Base-by-base conservation (phyloP, 2,329 filamentous ascomycete genomes). In the Phialemoniopsis sp. region DNA sequence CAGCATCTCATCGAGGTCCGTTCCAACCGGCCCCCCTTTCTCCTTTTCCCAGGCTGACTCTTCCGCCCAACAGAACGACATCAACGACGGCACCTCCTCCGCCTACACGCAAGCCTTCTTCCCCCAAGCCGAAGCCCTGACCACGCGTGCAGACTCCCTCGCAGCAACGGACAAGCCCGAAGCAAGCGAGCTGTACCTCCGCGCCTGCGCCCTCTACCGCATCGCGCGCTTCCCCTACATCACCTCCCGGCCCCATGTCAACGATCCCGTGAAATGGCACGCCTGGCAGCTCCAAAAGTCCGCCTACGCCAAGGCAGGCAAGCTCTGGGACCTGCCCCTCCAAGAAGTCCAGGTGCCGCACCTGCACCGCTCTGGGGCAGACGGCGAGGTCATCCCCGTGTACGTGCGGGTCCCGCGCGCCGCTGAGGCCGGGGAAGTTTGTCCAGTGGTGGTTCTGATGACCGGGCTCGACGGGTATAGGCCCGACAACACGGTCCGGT, bases 181-280 rank as follows among this genome's bases (percentile, higher is more conserved):
- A 32, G 82, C 84, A 1, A 76, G 73, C 4, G 73, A 74, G 29
- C 67, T 84, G 14, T 87, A 82, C 58, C 69, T 87, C n/a, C 78
- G 85, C 16, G 82, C 82, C 5, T 84, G 83, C 16, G 79, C 82
- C 18, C 70, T 89, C n/a, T 82, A 86, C 58, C 75, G 85, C 38
- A 88, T 89, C 48, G 73, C 82, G 0, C 73, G 85, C 13, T 89
- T 89, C 53, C 85, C 85, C 4, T 73, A 75, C 48, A 64, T 75
- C 46, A 59, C 63, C 4, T 47, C 54, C 4, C 64, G 58, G 36
- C 67, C 70, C 1, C 37, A 43, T 3, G 44, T 65, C 31, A 67
- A 51, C 47, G 63, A 65, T 32, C 55, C 58, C 2, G 55, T 60
- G 35, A 82, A 89, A 59, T 73, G 77, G 47, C 56, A 70, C 19